phyloP scores from a whole-genome alignment of 768 basidiomycete species.

The Mrakia hoshinonis region DNA sequence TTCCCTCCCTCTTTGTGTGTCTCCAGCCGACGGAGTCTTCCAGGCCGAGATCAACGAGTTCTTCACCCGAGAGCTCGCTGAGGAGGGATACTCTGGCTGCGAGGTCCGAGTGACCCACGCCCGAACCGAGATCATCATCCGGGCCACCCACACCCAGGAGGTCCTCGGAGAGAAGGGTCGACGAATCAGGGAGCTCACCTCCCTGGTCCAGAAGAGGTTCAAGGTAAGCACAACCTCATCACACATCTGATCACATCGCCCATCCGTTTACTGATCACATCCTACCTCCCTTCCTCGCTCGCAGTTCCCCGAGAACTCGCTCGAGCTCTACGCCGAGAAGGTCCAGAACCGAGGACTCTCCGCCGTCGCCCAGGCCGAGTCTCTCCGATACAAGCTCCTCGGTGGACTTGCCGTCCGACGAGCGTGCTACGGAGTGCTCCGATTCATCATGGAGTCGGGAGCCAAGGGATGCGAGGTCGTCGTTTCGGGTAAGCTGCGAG shows the following conservation, averaged over 20 bases:
- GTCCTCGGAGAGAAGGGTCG: slow-evolving; percentile 99
- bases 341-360: slow-evolving; percentile 96
- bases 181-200: slow-evolving; percentile 95
- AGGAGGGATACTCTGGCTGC: slow-evolving; percentile 99
- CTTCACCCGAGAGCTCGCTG: slow-evolving; percentile 85
- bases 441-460: slow-evolving; percentile 99
- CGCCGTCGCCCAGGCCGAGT: slow-evolving; percentile 97
- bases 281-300: neutral
- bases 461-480: slow-evolving; percentile 99
- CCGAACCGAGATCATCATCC: slow-evolving; percentile 99
- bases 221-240: slow-evolving; percentile 42
- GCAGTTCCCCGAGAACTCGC: slow-evolving; percentile 88
- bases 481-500: slow-evolving; percentile 98
- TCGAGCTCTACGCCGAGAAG: slow-evolving; percentile 99
- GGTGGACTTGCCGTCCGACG: slow-evolving; percentile 98
- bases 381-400: slow-evolving; percentile 94
- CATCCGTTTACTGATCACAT: neutral
- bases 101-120: slow-evolving; percentile 99
- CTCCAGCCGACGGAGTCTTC: slow-evolving; percentile 93
- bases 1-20: neutral
- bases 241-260: neutral
- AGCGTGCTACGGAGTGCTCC: slow-evolving; percentile 98
- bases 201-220: slow-evolving; percentile 98
- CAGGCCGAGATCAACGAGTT: slow-evolving; percentile 99
- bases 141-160: slow-evolving; percentile 93